Percentiles rank a stretch among this genome's conserved stretches.
phyloP scores from a whole-genome alignment of 2,329 filamentous ascomycete genomes.

The Beauveria australis region DNA sequence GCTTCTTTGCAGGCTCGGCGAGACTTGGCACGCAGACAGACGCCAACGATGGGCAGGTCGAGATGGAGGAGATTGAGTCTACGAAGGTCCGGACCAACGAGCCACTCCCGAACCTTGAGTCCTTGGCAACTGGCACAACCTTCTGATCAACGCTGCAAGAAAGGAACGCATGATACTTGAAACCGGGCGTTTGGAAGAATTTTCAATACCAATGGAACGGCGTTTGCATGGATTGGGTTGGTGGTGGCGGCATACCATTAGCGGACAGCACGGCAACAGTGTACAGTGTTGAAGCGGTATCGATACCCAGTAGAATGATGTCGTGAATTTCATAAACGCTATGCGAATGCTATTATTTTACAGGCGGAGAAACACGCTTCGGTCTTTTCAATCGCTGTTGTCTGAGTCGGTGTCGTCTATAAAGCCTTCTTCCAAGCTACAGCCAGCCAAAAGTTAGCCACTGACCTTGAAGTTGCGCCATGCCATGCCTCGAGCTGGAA shows the following conservation, averaged over 20 bases:
- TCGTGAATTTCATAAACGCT: slow-evolving; percentile 10
- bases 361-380: neutral
- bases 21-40: neutral
- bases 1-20: neutral
- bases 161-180: neutral
- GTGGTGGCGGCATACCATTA: neutral
- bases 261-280: neutral
- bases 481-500: neutral
- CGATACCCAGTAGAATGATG: neutral
- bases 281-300: neutral
- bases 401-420: slow-evolving; percentile 35
- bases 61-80: neutral
- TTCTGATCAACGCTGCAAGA: neutral
- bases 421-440: slow-evolving; percentile 33
- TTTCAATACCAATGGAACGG: neutral
- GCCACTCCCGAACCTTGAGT: neutral
- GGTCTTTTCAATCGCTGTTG: slow-evolving; percentile 16
- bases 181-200: neutral
- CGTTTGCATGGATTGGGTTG: neutral
- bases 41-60: too few relatives aligned
- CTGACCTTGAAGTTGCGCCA: neutral
- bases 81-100: neutral
- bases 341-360: slow-evolving; percentile 8
- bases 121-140: neutral
- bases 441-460: neutral